Conservation (phyloP, 2,329 filamentous ascomycete genomes). For the Elsinoe necatrix region DNA sequence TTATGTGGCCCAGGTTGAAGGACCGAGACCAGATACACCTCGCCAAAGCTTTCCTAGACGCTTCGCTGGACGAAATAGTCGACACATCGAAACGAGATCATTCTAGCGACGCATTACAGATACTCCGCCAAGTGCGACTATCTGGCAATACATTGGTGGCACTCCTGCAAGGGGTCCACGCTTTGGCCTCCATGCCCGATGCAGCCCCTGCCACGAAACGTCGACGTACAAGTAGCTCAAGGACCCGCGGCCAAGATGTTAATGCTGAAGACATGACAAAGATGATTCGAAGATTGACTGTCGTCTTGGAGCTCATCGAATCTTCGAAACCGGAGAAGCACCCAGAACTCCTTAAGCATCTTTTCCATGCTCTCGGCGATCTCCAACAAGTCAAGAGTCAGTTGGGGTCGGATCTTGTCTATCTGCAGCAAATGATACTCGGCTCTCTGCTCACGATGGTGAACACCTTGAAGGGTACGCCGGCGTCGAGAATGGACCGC, state of each 20-base stretch:
- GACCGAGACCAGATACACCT: slow-evolving; percentile 51
- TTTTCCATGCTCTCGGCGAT: slow-evolving; percentile 81
- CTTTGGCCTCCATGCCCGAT: slow-evolving; percentile 62
- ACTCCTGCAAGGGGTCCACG: slow-evolving; percentile 67
- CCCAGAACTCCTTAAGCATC: slow-evolving; percentile 63
- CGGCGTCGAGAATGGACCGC: slow-evolving; percentile 53
- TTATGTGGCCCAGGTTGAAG: slow-evolving; percentile 67
- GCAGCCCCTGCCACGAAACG: slow-evolving; percentile 68
- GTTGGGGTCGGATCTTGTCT: slow-evolving; percentile 78
- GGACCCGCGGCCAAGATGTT: slow-evolving; percentile 53
- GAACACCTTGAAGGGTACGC: slow-evolving; percentile 54
- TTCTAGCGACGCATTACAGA: slow-evolving; percentile 54
- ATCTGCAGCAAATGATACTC: slow-evolving; percentile 78
- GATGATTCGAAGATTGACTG: slow-evolving; percentile 67
- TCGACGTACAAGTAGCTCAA: slow-evolving; percentile 66
- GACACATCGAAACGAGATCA: slow-evolving; percentile 32
- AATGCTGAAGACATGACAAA: slow-evolving; percentile 57
- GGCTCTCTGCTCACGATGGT: slow-evolving; percentile 77
- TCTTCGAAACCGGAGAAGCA: slow-evolving; percentile 66
- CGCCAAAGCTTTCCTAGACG: slow-evolving; percentile 54
- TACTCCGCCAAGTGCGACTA: slow-evolving; percentile 64
- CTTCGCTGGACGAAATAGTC: slow-evolving; percentile 41
- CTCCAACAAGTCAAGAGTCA: slow-evolving; percentile 76
- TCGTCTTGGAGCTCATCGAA: slow-evolving; percentile 83
- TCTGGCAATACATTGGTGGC: slow-evolving; percentile 62